A percentile compares a stretch with the other conserved stretches of the same genome.
Conservation (phyloP, 768 basidiomycete genomes). For the Amanita pseudoporphyria region DNA sequence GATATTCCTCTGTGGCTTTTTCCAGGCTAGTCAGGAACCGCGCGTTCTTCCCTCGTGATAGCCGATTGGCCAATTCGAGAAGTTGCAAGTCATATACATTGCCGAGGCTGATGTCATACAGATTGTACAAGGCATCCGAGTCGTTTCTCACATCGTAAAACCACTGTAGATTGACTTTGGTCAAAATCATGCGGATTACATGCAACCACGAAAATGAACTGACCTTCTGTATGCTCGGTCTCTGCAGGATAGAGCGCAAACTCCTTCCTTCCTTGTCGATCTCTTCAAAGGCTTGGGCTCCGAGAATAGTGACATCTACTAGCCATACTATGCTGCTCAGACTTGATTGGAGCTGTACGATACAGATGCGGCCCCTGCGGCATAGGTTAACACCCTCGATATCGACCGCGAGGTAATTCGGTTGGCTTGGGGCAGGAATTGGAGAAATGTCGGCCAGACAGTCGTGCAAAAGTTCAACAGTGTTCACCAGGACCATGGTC, state of each 20-base stretch:
- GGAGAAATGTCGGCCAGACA: conserved; percentile 7
- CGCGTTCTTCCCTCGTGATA: conserved; percentile 12
- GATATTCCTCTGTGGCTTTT: conserved; percentile 15
- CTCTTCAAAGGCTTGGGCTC: conserved; percentile 19
- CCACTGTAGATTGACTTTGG: conserved; percentile 12
- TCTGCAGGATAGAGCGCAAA: conserved; percentile 16
- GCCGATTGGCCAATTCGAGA: conserved; percentile 21
- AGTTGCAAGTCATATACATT: conserved; percentile 24
- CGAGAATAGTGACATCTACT: conserved; percentile 24
- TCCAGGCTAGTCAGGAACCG: conserved; percentile 18
- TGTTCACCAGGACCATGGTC: conserved; percentile 9
- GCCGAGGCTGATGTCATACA: conserved; percentile 18
- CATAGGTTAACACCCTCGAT: conserved; percentile 25
- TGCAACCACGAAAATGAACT: conserved; percentile 1
- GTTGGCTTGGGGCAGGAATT: conserved; percentile 1
- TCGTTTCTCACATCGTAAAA: conserved; percentile 27
- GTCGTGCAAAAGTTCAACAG: conserved; percentile 6
- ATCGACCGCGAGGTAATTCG: conserved; percentile 21
- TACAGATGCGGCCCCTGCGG: conserved; percentile 20
- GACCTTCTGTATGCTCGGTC: conserved; percentile 16
- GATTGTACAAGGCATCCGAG: conserved; percentile 22
- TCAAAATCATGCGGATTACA: conserved; percentile 1
- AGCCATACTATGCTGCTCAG: conserved; percentile 22
- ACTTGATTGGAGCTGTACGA: conserved; percentile 21
- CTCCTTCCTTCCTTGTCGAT: conserved; percentile 14